Evolutionary conservation across 1,284 basidiomycete genomes (phyloP).

Genomic region (Boletus calvinii): DNA sequence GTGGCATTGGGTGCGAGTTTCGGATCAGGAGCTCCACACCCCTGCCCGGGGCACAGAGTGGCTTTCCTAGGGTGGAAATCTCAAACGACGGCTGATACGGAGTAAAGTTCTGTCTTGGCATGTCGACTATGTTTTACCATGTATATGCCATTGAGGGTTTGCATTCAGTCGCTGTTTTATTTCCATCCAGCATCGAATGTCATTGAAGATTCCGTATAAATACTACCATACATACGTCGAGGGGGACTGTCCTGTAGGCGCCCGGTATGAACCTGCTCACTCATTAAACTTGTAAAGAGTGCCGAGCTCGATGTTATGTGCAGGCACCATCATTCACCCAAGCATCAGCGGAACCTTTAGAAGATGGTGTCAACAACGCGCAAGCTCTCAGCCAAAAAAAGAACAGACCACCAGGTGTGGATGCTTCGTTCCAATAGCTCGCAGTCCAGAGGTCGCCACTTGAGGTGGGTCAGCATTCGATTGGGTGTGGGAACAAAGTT

Average conservation of each 20-base stretch:
- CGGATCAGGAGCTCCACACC: not conserved
- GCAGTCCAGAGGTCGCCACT: slow-evolving; percentile 5
- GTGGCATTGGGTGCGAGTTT: not conserved
- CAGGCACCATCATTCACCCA: not conserved
- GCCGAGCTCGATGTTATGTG: not conserved
- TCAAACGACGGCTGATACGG: not conserved
- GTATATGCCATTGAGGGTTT: not conserved
- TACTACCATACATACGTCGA: not conserved
- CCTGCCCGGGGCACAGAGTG: not conserved
- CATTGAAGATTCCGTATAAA: not conserved
- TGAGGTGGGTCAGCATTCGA: not conserved
- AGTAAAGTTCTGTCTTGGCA: not conserved
- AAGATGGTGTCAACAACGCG: not conserved
- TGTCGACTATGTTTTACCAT: not conserved
- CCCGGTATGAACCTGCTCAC: not conserved
- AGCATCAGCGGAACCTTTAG: not conserved
- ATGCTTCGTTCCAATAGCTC: slow-evolving; percentile 1
- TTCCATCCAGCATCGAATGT: not conserved
- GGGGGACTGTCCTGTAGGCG: not conserved
- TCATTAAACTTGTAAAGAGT: not conserved
- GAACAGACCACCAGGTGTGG: not conserved
- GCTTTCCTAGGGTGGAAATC: not conserved
- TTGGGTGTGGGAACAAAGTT: too few relatives aligned
- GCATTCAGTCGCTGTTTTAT: not conserved
- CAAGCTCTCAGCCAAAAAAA: not conserved